phyloP scores from a whole-genome alignment of 1,139 yeast species.

The Candida sanyaensis region DNA sequence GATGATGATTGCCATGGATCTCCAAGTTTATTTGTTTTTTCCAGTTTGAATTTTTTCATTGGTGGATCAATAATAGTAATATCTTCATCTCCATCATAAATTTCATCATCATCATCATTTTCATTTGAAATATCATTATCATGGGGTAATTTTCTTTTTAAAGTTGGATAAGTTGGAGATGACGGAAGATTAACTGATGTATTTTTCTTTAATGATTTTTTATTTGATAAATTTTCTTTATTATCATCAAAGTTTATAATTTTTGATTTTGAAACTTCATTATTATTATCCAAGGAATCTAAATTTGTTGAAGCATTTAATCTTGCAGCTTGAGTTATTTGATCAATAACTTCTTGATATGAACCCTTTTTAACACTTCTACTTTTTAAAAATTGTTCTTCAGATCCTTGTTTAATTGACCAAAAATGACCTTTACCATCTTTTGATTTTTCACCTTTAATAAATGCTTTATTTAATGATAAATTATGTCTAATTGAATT shows the following conservation, averaged over 20 bases:
- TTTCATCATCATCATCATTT: constrained; percentile 18
- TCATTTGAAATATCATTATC: constrained; percentile 13
- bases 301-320: constrained; percentile 12
- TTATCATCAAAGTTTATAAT: not conserved
- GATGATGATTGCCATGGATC: constrained; percentile 9
- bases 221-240: not conserved
- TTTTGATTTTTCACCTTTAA: constrained; percentile 88
- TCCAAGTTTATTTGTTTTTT: constrained; percentile 1
- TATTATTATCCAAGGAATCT: not conserved
- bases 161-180: constrained; percentile 27
- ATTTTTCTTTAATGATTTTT: constrained; percentile 16
- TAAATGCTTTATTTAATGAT: constrained; percentile 82
- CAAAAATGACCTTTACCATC: constrained; percentile 98
- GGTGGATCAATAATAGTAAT: constrained; percentile 17
- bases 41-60: constrained; percentile 15
- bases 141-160: constrained; percentile 4
- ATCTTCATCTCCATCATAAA: constrained; percentile 14
- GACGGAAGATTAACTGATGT: constrained; percentile 28
- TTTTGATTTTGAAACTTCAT: not conserved
- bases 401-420: constrained; percentile 85
- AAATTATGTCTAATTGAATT: constrained; percentile 86
- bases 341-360: constrained; percentile 50
- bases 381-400: constrained; percentile 75
- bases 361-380: constrained; percentile 50
- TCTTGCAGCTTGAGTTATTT: constrained; percentile 25